Evolutionary conservation across 768 basidiomycete genomes (phyloP).

Genomic region (Inosperma sp.): DNA sequence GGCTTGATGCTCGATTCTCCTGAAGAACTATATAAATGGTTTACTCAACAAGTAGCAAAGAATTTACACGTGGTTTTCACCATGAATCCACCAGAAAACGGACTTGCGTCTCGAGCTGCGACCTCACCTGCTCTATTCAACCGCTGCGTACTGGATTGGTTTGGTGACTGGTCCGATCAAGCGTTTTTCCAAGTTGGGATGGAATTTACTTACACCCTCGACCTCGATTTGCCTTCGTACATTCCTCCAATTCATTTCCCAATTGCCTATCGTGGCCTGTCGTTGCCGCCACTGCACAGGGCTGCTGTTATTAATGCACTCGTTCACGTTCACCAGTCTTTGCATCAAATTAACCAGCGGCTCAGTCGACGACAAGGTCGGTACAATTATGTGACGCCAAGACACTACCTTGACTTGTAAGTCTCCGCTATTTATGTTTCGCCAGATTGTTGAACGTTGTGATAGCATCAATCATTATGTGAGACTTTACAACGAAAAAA

Average conservation of each 20-base stretch:
- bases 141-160: constrained; percentile 99
- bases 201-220: constrained; percentile 93
- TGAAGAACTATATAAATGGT: constrained; percentile 98
- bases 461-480: constrained; percentile 95
- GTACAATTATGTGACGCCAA: constrained; percentile 93
- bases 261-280: constrained; percentile 77
- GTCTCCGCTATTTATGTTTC: constrained; percentile 37
- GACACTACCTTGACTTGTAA: constrained; percentile 98
- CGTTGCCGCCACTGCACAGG: constrained; percentile 85
- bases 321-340: constrained; percentile 84
- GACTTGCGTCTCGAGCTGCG: constrained; percentile 90
- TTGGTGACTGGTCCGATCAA: constrained; percentile 98
- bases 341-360: constrained; percentile 85
- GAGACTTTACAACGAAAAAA: constrained; percentile 89
- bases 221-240: constrained; percentile 85
- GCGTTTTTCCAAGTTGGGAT: constrained; percentile 97
- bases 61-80: constrained; percentile 99
- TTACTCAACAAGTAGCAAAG: constrained; percentile 96
- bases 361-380: constrained; percentile 92
- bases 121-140: constrained; percentile 99
- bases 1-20: constrained; percentile 97
- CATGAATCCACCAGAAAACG: constrained; percentile 97
- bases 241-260: constrained; percentile 80
- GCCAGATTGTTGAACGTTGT: background rate
- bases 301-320: constrained; percentile 90